Conservation (phyloP, 176 grass and related monocot species). For the Elaeis guineensis region DNA sequence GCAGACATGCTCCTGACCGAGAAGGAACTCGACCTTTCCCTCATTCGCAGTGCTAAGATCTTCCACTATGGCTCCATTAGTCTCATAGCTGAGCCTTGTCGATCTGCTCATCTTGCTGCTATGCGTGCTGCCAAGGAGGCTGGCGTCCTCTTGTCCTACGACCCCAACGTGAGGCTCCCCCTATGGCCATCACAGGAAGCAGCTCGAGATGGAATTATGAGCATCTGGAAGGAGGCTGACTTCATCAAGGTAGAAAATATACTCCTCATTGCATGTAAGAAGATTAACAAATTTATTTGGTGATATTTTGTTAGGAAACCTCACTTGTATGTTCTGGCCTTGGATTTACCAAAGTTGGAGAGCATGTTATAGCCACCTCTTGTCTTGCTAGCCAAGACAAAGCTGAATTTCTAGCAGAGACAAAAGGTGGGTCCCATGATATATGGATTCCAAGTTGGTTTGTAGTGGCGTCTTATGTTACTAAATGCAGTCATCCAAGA, state of each 20-base stretch:
- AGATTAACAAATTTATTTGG: no score
- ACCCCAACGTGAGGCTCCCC: conserved; percentile 79
- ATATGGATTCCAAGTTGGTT: no score
- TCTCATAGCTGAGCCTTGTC: conserved; percentile 73
- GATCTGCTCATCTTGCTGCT: conserved; percentile 65
- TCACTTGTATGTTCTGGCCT: no score
- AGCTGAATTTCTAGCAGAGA: no score
- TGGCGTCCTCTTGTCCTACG: conserved; percentile 74
- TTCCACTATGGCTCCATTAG: conserved; percentile 95
- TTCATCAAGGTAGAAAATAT: conserved; percentile 56
- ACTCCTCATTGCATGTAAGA: no score
- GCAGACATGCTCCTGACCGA: conserved; percentile 27
- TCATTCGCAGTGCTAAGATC: conserved; percentile 61
- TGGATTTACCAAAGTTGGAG: no score
- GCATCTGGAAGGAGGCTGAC: conserved; percentile 90
- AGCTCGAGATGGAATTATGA: conserved; percentile 41
- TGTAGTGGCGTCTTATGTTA: no score
- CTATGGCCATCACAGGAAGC: conserved; percentile 73
- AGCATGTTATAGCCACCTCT: no score
- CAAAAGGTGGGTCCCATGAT: no score
- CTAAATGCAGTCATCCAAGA: no score
- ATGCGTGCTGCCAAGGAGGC: conserved; percentile 71
- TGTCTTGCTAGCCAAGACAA: no score
- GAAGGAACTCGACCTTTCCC: conserved; percentile 56
- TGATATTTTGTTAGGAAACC: no score